Base-by-base conservation (phyloP, 768 basidiomycete genomes). In the Leucosporidium creatinivorum region DNA sequence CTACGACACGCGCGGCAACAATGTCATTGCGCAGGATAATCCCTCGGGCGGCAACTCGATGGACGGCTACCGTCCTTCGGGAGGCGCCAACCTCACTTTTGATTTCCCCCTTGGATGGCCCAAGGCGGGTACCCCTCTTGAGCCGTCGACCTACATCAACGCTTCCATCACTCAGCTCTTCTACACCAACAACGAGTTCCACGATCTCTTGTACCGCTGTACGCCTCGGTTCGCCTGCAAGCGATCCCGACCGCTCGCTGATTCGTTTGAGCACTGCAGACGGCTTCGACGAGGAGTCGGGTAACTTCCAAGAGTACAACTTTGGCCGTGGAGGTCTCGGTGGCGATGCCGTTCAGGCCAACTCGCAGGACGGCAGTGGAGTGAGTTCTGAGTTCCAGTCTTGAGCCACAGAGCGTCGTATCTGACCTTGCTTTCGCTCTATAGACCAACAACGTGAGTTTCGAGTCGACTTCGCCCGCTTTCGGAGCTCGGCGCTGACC, bases 301-400 rank as follows among this genome's bases (percentile, higher is more conserved):
- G 93, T 19, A 55, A 99, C 83, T 99, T 98, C 87, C 94, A 99
- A 79, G 91, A 93, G 75, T 84, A 90, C 83, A 98, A 98, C 85
- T 94, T 93, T 74, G 93, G 86, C 1, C 85, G 86, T 50, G 94
- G 93, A 31, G 94, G 94, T 26, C 79, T 79, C 62, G 92, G 91
- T 75, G 85, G 85, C 69, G 93, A 99, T 72, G 92, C 86, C 39
- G 90, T 99, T 66, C 91, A 96, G 68, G 85, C 89, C 62, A 94
- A 94, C 75, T 94, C 94, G 2, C 92, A 97, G 79, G 94, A 97
- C 73, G 94, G 94, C 50, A 87, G 85, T 19, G 93, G 93, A 54
- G 63, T 63, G 58, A 44, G 39, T 44, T 44, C 15, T 63, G 58
- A 44, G 39, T 44, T 44, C 15, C 39, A 12, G 39, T 15, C 15